A percentile compares a stretch with the other conserved stretches of the same genome.
These are phyloP conservation scores for Macadamia tetraphylla DNA, from an alignment of 164 flowering plant genomes.

Conservation along the genomic window DNA sequence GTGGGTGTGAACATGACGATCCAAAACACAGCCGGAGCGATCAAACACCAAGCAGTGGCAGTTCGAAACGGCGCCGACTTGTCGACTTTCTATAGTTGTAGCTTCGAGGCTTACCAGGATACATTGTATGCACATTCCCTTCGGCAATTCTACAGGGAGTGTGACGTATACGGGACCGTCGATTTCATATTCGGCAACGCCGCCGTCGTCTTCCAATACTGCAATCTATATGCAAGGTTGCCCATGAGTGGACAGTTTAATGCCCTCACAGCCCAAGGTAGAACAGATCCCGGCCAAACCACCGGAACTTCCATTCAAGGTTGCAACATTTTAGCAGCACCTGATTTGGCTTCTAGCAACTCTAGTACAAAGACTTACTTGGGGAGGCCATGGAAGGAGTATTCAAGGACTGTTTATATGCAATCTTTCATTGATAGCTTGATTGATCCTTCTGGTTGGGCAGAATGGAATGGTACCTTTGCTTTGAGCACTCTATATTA, in stretches of 20 bases:
- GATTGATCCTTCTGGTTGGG: constrained; percentile 36
- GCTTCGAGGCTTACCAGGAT: constrained; percentile 31
- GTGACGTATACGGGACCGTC: constrained; percentile 55
- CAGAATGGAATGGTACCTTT: constrained; percentile 34
- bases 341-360: constrained; percentile 26
- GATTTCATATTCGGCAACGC: constrained; percentile 34
- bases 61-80: constrained; percentile 57
- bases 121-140: constrained; percentile 6
- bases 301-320: constrained; percentile 35
- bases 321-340: constrained; percentile 27
- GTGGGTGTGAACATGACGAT: constrained; percentile 44
- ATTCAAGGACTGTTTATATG: constrained; percentile 41
- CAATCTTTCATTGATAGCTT: constrained; percentile 24
- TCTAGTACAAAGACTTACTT: constrained; percentile 26
- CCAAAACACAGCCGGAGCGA: constrained; percentile 64
- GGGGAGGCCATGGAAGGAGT: constrained; percentile 53
- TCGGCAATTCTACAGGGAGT: constrained; percentile 39
- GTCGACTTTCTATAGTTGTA: constrained; percentile 25
- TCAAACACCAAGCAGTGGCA: constrained; percentile 65
- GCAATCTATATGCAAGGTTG: constrained; percentile 42
- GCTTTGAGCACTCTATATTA: constrained; percentile 39
- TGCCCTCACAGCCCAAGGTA: constrained; percentile 37
- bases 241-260: constrained; percentile 26
- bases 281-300: constrained; percentile 30
- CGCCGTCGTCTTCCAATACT: constrained; percentile 43